phyloP scores from a whole-genome alignment of 345 rosid species.

The Dimocarpus longan region DNA sequence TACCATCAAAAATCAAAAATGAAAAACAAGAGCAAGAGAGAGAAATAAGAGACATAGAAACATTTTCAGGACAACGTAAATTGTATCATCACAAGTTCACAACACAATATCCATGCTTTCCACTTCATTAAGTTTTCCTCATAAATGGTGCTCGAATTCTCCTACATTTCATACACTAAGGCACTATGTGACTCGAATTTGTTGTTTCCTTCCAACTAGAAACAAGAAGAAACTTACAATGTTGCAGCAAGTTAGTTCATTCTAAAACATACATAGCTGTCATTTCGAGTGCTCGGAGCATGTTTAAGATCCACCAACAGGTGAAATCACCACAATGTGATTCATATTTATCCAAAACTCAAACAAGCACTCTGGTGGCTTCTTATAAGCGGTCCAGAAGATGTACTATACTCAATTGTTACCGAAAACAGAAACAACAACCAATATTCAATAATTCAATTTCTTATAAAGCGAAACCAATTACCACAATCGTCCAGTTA shows the following conservation, averaged over 20 bases:
- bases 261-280: not conserved
- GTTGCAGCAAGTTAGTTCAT: not conserved
- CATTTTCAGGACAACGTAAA: not conserved
- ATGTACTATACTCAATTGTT: not conserved
- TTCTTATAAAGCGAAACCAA: not conserved
- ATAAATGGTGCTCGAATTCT: not conserved
- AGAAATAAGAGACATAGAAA: not conserved
- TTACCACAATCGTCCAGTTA: no score
- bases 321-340: not conserved
- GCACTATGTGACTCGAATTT: not conserved
- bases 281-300: not conserved
- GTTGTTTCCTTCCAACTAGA: not conserved
- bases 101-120: not conserved
- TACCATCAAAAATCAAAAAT: conserved; percentile 8
- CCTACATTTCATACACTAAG: not conserved
- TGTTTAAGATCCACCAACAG: not conserved
- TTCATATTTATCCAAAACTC: not conserved
- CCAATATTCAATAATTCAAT: not conserved
- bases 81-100: not conserved
- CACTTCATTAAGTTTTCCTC: not conserved
- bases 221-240: not conserved
- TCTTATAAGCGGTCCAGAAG: not conserved
- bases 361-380: not conserved
- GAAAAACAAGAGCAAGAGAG: not conserved
- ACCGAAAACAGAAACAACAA: not conserved